Base-by-base conservation (phyloP, 2,329 filamentous ascomycete genomes). In the Ophioceras dolichostomum region DNA sequence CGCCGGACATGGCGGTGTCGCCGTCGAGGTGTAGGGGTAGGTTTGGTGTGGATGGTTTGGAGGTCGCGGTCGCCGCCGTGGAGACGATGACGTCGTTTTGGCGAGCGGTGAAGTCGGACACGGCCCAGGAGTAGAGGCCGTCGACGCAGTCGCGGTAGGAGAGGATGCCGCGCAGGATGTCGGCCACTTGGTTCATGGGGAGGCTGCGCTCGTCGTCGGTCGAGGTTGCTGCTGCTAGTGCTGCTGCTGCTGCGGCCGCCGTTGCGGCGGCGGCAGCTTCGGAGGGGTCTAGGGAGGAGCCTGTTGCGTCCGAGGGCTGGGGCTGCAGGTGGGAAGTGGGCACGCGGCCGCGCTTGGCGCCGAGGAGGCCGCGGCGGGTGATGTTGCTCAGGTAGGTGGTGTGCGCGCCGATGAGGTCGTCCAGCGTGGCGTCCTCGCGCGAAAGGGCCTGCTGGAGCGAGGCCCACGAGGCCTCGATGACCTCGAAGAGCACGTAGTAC, bases 401-500 rank as follows among this genome's bases (percentile, higher is more conserved):
- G 59, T 98, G 91, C 1, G 91, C 89, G 47, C 80, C 73, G 54
- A 98, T 96, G 38, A 98, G 70, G 52, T 96, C 91, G 61, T 98
- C 93, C 10, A 98, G 73, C 0, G 91, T 98, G 52, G 82, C 88
- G 47, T 84, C 83, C 12, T 56, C 85, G 54, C 83, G 86, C 39
- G 73, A 76, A 43, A 96, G 80, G 22, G 83, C 81, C 20, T 76
- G 73, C 57, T 95, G 84, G 3, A 98, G 71, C 52, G 89, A 82
- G 43, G 84, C 83, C 93, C 91, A 98, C 34, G 85, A 91, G 26
- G 84, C 82, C 58, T 98, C 91, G 48, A 98, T 96, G 47, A 98
- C 91, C 58, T 98, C 91, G 52, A 96, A 98, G 9, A 98, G 70
- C 47, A 98, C 95, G 57, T 98, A 98, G 63, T 96, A 95, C 58